These are phyloP conservation scores for Singerocomus inundabilis DNA, from an alignment of 1,284 basidiomycete genomes.

Conservation along the genomic window DNA sequence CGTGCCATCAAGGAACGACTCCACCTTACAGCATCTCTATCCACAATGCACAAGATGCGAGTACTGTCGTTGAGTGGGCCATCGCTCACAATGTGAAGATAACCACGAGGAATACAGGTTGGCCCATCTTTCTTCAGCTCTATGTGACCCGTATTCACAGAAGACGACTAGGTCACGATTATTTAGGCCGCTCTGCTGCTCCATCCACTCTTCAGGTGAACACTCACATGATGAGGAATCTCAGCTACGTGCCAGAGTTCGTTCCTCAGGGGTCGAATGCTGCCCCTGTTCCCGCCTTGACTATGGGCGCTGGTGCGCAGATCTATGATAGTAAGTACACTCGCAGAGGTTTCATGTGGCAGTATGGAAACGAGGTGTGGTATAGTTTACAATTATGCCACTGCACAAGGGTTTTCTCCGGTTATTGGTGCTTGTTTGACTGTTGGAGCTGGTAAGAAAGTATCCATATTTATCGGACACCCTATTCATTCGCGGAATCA, in stretches of 20 bases:
- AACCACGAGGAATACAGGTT: conserved; percentile 27
- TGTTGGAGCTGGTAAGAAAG: conserved; percentile 16
- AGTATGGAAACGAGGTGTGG: not conserved
- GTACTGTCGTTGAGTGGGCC: conserved; percentile 22
- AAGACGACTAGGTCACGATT: conserved; percentile 21
- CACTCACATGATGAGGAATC: conserved; percentile 18
- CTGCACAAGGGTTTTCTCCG: conserved; percentile 10
- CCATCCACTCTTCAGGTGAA: conserved; percentile 25
- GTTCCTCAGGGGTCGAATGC: conserved; percentile 20
- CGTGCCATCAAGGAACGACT: conserved; percentile 22
- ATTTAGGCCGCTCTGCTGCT: conserved; percentile 22
- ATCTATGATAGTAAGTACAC: conserved; percentile 13
- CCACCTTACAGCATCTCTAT: conserved; percentile 23
- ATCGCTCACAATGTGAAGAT: conserved; percentile 23
- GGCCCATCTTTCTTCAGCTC: not conserved
- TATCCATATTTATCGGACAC: no score
- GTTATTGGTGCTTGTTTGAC: conserved; percentile 21
- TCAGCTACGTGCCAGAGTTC: conserved; percentile 22
- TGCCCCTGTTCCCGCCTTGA: conserved; percentile 17
- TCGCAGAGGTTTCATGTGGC: not conserved
- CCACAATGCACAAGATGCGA: conserved; percentile 20
- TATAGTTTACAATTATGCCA: conserved; percentile 19
- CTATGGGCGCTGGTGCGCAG: conserved; percentile 21
- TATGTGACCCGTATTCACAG: not conserved
- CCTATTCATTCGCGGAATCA: not conserved